Conservation (phyloP, 1,284 basidiomycete genomes). For the Cryptococcus sp. region DNA sequence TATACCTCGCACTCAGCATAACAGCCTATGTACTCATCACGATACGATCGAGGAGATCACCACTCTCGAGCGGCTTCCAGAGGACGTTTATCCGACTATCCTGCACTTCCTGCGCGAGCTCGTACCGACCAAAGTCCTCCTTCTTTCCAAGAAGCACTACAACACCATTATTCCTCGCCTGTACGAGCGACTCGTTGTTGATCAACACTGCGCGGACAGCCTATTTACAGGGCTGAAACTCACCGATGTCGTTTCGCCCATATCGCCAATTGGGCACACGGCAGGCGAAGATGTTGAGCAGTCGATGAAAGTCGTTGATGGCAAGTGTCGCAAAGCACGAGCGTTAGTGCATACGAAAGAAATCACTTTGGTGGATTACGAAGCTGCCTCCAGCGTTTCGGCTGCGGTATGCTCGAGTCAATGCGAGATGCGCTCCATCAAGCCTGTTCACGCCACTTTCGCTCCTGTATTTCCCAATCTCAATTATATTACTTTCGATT, state of each 20-base stretch:
- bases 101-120: conserved; percentile 6
- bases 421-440: not conserved
- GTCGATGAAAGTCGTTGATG: not conserved
- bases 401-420: not conserved
- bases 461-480: not conserved
- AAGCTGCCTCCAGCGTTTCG: not conserved
- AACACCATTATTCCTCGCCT: conserved; percentile 6
- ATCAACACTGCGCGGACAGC: not conserved
- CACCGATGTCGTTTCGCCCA: not conserved
- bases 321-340: not conserved
- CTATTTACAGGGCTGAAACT: not conserved
- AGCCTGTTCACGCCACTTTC: not conserved
- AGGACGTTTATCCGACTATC: conserved; percentile 5
- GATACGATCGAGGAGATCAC: not conserved
- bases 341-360: not conserved
- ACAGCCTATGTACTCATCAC: too few species aligned
- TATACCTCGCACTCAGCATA: too few species aligned
- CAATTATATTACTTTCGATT: not conserved
- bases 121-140: conserved; percentile 2
- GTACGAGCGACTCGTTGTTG: conserved; percentile 3
- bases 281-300: too few species aligned
- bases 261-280: too few species aligned
- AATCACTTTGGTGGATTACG: not conserved
- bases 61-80: not conserved
- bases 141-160: conserved; percentile 8